Evolutionary conservation across 169 alveolate species (phyloP).

Genomic region (Cryptosporidium canis): DNA sequence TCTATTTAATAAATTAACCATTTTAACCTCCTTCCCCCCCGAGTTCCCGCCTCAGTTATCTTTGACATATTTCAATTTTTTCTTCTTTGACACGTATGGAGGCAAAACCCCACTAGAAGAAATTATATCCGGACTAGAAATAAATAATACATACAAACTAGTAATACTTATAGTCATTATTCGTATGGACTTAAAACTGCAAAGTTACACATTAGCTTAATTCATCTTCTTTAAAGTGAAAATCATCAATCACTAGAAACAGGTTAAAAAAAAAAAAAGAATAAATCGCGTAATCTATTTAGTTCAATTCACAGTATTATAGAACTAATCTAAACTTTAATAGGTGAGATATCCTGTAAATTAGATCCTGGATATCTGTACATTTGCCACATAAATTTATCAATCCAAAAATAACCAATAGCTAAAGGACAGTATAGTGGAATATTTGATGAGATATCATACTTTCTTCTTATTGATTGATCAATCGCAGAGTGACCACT

Average conservation of each 20-base stretch:
- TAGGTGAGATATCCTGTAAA: conserved; percentile 28
- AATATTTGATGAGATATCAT: conserved; percentile 5
- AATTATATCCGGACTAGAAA: too few species aligned
- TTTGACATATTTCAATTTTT: background rate
- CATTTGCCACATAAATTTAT: conserved; percentile 68
- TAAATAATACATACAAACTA: too few species aligned
- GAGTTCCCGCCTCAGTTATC: background rate
- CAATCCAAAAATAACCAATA: conserved; percentile 48
- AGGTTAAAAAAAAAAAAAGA: too few species aligned
- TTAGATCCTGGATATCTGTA: conserved; percentile 57
- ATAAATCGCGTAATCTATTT: too few species aligned
- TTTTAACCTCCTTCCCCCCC: background rate
- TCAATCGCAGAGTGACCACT: background rate
- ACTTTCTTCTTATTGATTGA: background rate
- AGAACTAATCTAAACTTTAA: background rate
- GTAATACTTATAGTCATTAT: too few species aligned
- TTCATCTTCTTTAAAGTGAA: too few species aligned
- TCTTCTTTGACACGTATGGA: background rate
- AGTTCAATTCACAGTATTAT: background rate
- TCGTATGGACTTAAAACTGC: too few species aligned
- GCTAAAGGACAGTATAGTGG: conserved; percentile 55
- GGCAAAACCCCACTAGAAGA: too few species aligned
- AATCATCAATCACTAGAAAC: too few species aligned
- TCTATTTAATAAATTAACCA: too few species aligned
- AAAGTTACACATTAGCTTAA: too few species aligned